Evolutionary conservation across 192 early-diverging fungal genomes (phyloP), one percentile per base, ranked within the genome.

Genomic region (Coemansia sp.): DNA sequence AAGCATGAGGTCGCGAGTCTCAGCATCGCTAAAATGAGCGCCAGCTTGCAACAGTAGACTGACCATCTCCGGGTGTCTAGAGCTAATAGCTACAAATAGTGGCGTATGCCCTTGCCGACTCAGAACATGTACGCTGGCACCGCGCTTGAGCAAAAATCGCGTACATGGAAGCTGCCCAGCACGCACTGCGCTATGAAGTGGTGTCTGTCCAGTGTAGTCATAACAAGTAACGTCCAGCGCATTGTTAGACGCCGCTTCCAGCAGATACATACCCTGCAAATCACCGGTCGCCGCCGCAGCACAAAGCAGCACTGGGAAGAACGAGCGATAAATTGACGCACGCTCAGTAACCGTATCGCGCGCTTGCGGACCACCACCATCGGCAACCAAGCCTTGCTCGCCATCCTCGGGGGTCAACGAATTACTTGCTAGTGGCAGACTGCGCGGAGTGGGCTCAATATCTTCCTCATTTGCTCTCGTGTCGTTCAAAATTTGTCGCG

Each of bases 31-130:
- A 71, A 99, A 95, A 69, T 96, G 95, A 15, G 93, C 95, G 29
- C 95, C 97, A 1, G 93, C 89, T 40, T 90, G 72, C 7, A 88
- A 50, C 44, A 99, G 78, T 62, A 97, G 66, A 17, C 71, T 72
- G 8, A 92, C 89, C 51, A 90, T 86, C 56, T 89, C 88, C 3
- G 76, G 65, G 46, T 86, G 85, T 15, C 88, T 85, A 38, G 86
- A 80, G 17, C 85, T 74, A 8, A 92, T 88, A 0, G 96, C 94
- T 67, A 95, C 90, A 71, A 87, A 95, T 7, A 99, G 74, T 2
- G 96, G 94, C 5, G 94, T 95, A 67, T 95, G 96, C 0, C 95
- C 94, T 50, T 88, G 86, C 36, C 90, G 84, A 81, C 98, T 96
- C 5, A 95, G 87, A 22, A 90, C 83, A 72, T 99, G 96, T 19